These are phyloP conservation scores for Nemania sp. DNA, from an alignment of 2,329 filamentous ascomycete species.

Conservation along the genomic window DNA sequence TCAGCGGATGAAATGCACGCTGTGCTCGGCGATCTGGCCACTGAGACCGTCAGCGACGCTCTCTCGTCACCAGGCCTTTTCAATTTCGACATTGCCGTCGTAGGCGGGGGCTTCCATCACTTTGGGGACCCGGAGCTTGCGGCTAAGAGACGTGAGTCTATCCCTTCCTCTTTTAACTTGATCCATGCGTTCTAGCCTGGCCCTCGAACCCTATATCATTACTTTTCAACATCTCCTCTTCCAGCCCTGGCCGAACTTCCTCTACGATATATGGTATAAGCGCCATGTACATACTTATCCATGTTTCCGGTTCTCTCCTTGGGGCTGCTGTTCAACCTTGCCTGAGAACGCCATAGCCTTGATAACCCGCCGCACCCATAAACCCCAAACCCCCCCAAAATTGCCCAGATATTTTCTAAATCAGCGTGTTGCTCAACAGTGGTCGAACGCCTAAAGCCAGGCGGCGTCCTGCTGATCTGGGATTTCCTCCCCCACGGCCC, in stretches of 20 bases:
- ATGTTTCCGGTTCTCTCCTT: no score
- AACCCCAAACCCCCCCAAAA: no score
- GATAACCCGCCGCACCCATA: background rate
- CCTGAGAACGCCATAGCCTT: background rate
- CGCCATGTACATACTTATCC: background rate
- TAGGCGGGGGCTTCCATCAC: constrained; percentile 75
- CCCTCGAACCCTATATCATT: background rate
- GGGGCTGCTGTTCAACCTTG: background rate
- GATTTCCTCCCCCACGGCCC: constrained; percentile 72
- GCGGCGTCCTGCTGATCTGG: constrained; percentile 75
- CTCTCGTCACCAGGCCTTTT: constrained; percentile 72
- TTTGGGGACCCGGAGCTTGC: constrained; percentile 71
- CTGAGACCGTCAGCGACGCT: constrained; percentile 58
- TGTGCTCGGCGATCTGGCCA: constrained; percentile 68
- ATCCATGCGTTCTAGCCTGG: no score
- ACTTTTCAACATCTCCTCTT: background rate
- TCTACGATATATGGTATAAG: background rate
- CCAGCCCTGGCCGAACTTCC: no score
- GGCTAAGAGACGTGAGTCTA: constrained; percentile 36
- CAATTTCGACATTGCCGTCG: constrained; percentile 75
- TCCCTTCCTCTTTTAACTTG: background rate
- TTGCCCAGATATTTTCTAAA: background rate
- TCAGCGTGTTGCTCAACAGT: constrained; percentile 54
- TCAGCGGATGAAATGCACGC: constrained; percentile 65
- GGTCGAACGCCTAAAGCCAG: constrained; percentile 70